Base-by-base conservation (phyloP, 176 grass and related monocot genomes). In the Echinochloa phyllopogon region DNA sequence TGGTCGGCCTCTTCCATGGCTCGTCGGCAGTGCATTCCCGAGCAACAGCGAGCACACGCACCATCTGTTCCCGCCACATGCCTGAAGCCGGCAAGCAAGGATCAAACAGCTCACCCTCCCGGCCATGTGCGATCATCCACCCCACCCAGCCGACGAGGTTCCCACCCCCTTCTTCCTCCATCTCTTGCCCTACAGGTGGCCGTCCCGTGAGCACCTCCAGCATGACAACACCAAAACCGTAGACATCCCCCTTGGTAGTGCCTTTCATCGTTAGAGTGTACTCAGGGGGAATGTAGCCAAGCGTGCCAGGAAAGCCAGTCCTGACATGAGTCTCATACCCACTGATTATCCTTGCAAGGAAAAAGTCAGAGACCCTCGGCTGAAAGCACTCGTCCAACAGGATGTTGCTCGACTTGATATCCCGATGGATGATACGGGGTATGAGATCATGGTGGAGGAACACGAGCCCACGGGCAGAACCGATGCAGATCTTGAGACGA, bases 341-440 rank as follows among this genome's bases (percentile, higher is more conserved):
- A n/a, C 94, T 90, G 70, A 94, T 97, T 27, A 97, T 90, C 65
- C 94, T 83, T 17, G 94, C 94, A 36, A 95, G 85, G 23, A 86
- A 88, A 15, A 95, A 92, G 72, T 92, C 90, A 16, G 93, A 92
- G 13, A 97, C 87, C 75, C 85, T 85, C 21, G 92, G 87, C 72
- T 86, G 80, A 38, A 97, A 84, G 77, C 68, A 70, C 68, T 86
- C 68, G 43, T 92, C 94, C 8, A 97, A 39, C 12, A 97, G 90
- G 29, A 97, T 88, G 81, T 97, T 97, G 82, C 92, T 94, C 1
- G 94, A 97, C 65, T 97, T 97, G 76, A 97, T 82, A 85, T 97
- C 94, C 10, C 94, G 74, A 42, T 97, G 94, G 55, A 90, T 92
- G 75, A 94, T 82, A 42, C 87, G 92, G 36, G 92, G 87, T 39